Evolutionary conservation across 208 protist species (phyloP), one percentile per base, ranked within the genome.

Genomic region (Blastocrithidia nonstop): DNA sequence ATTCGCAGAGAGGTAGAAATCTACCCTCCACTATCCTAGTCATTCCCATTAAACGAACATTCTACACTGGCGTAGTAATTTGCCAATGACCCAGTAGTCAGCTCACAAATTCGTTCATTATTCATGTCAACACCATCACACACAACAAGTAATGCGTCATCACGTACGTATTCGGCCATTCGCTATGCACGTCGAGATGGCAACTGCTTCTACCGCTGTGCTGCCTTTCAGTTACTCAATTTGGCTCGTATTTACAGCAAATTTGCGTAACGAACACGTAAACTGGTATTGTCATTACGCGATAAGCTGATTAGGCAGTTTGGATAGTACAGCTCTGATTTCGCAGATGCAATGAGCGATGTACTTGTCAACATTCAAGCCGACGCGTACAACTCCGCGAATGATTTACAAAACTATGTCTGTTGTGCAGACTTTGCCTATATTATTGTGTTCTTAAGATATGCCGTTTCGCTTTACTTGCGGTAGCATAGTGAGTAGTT

Each of bases 151-250:
- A 52, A 16, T 0, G 6, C 46, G 1, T 48, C 41, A 25, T 21
- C 33, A 24, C 50, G 51, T 40, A 38, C 59, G 39, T 61, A 48
- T 37, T 15, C 15, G 1, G 50, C 39, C 6, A 73, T 91, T 37
- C 70, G 74, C 8, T 88, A 83, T 37, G 57, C 66, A 0, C 57
- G 82, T 7, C 63, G 82, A 6, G 82, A 91, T 42, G 82, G 82
- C n/a, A 88, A 85, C 47, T 91, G 82, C 58, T 91, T 91, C 49
- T 91, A 76, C 48, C 76, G 82, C 8, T 79, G 71, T 28, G 64
- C 61, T n/a, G 46, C 61, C 15, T 91, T 86, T 38, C 52, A 57
- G 2, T 28, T 88, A n/a, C 62, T 71, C 11, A 54, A 74, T 35
- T 29, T 66, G 2, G 38, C 69, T 32, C 54, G 71, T 3, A 33